Evolutionary conservation across 2,329 filamentous ascomycete genomes (phyloP).

Genomic region (Apiospora marii): DNA sequence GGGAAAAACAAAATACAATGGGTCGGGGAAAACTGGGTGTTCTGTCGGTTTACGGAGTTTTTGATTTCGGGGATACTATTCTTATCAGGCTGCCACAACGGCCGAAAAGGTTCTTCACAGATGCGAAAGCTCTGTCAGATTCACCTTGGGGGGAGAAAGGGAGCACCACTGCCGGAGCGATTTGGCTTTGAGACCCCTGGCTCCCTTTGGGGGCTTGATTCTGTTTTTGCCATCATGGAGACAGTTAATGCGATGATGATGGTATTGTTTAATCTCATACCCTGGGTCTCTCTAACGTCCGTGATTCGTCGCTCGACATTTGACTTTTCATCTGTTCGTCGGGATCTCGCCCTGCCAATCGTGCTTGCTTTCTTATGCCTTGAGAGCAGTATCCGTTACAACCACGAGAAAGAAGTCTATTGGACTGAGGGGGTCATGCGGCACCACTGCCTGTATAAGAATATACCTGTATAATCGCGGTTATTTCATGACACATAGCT

Average conservation of each 20-base stretch:
- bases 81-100: neutral
- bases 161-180: neutral
- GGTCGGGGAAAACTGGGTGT: conserved; percentile 6
- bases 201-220: neutral
- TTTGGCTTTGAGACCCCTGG: neutral
- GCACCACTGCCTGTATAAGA: too few relatives aligned
- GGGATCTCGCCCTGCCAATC: too few relatives aligned
- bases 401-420: too few relatives aligned
- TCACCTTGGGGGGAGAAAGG: neutral
- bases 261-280: conserved; percentile 1
- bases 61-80: neutral
- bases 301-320: neutral
- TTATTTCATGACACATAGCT: too few relatives aligned
- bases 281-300: neutral
- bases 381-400: too few relatives aligned
- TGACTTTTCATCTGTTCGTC: neutral
- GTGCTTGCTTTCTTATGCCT: too few relatives aligned
- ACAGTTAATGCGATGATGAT: conserved; percentile 13
- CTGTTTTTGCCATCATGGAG: neutral
- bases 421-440: too few relatives aligned
- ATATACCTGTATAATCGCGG: too few relatives aligned
- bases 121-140: neutral
- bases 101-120: neutral
- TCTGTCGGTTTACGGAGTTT: neutral
- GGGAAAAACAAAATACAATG: neutral